Conservation (phyloP, 179 eudicot species). For the Sideroxylon spinosum region DNA sequence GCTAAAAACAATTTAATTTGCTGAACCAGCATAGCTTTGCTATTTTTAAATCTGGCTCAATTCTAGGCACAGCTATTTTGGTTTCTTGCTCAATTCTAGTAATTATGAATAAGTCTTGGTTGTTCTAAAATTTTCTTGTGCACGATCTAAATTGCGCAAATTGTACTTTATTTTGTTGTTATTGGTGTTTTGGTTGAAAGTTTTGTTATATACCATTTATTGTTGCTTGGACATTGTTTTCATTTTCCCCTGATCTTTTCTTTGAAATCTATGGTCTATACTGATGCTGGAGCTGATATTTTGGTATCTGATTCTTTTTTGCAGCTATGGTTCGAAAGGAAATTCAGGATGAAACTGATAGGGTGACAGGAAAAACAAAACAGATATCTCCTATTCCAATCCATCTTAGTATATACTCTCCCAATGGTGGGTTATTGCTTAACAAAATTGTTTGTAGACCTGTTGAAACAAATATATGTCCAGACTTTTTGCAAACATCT, state of each 20-base stretch:
- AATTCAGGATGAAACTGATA: slow-evolving; percentile 72
- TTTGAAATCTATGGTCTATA: not conserved
- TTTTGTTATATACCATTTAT: not conserved
- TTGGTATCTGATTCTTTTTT: slow-evolving; percentile 1
- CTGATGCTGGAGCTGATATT: slow-evolving; percentile 10
- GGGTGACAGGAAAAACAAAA: slow-evolving; percentile 63
- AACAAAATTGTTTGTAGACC: not conserved
- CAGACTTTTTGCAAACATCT: not conserved
- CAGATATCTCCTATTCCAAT: slow-evolving; percentile 77
- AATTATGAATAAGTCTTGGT: too few relatives aligned
- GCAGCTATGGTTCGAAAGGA: slow-evolving; percentile 62
- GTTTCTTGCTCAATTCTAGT: too few relatives aligned
- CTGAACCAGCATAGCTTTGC: too few relatives aligned
- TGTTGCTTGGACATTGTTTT: not conserved
- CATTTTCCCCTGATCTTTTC: not conserved
- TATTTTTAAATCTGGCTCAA: too few relatives aligned
- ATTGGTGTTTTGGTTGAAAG: not conserved
- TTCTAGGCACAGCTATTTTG: too few relatives aligned
- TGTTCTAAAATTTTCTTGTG: not conserved
- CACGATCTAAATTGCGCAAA: not conserved
- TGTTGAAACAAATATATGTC: not conserved
- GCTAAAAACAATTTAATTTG: too few relatives aligned
- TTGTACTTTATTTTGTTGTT: not conserved
- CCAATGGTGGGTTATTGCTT: slow-evolving; percentile 41
- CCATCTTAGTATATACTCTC: slow-evolving; percentile 71